phyloP scores from a whole-genome alignment of 2,329 filamentous ascomycete genomes.

The Didymella sp. region DNA sequence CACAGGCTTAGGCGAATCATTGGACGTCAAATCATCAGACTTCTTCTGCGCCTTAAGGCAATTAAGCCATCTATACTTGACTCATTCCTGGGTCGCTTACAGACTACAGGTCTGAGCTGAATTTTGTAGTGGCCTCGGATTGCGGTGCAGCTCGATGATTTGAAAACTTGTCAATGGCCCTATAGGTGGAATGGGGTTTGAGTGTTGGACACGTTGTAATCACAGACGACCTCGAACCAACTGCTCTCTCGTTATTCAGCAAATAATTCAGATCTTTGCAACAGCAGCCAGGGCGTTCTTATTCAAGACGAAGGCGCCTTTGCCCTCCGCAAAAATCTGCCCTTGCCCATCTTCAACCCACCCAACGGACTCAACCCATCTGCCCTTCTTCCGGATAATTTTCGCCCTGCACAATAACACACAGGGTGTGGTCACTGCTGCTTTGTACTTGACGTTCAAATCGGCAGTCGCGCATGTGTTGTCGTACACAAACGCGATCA shows the following conservation, averaged over 20 bases:
- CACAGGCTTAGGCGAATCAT: too few relatives aligned
- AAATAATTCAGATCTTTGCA: not conserved
- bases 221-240: too few relatives aligned
- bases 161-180: too few relatives aligned
- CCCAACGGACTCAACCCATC: constrained; percentile 31
- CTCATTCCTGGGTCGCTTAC: too few relatives aligned
- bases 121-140: too few relatives aligned
- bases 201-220: too few relatives aligned
- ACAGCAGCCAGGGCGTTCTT: constrained; percentile 12
- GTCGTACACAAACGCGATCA: constrained; percentile 25
- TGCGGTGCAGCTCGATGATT: too few relatives aligned
- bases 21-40: too few relatives aligned
- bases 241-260: not conserved
- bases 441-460: constrained; percentile 35
- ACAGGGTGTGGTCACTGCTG: constrained; percentile 30
- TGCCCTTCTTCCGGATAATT: constrained; percentile 31
- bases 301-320: constrained; percentile 29
- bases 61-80: too few relatives aligned
- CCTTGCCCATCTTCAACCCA: constrained; percentile 37
- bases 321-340: constrained; percentile 33
- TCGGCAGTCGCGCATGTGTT: constrained; percentile 30
- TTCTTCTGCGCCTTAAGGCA: too few relatives aligned
- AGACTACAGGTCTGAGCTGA: too few relatives aligned
- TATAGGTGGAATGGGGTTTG: too few relatives aligned
- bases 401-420: constrained; percentile 31